These are phyloP conservation scores for Thyridium curvatum DNA, from an alignment of 2,329 filamentous ascomycete genomes.

Conservation along the genomic window DNA sequence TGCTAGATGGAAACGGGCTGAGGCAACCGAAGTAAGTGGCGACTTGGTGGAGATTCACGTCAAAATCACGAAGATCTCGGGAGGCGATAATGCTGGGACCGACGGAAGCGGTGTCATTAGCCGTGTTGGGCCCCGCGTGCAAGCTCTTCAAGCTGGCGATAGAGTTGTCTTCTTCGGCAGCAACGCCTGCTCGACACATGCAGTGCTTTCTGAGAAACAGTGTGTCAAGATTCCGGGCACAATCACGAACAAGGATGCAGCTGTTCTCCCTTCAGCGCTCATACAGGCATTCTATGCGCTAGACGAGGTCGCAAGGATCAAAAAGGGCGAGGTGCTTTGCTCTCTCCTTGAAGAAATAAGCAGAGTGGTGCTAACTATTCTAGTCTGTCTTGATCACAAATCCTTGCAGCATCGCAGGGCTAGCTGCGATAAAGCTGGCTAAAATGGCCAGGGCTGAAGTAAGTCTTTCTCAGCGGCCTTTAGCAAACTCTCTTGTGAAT, in stretches of 20 bases:
- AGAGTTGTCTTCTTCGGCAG: neutral
- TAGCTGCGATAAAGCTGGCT: neutral
- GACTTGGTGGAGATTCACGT: neutral
- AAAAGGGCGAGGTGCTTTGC: no score
- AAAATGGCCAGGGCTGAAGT: no score
- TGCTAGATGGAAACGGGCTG: neutral
- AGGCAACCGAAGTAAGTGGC: neutral
- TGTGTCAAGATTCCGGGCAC: neutral
- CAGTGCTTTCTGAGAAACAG: neutral
- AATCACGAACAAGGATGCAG: neutral
- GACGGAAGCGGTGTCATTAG: neutral
- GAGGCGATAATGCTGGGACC: neutral
- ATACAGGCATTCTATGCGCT: neutral
- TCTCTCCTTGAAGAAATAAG: no score
- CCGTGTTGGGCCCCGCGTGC: neutral
- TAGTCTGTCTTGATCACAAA: conserved; percentile 1
- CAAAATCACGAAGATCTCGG: neutral
- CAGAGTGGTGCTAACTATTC: neutral
- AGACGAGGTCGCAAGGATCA: neutral
- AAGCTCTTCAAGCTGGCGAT: neutral
- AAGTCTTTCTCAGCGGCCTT: no score
- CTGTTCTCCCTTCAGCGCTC: neutral
- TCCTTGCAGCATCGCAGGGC: neutral
- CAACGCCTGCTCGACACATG: neutral
- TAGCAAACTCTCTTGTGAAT: no score